A percentile compares a stretch with the other conserved stretches of the same genome.
Evolutionary conservation across 345 rosid species (phyloP).

Genomic region (Cardiospermum halicacabum): DNA sequence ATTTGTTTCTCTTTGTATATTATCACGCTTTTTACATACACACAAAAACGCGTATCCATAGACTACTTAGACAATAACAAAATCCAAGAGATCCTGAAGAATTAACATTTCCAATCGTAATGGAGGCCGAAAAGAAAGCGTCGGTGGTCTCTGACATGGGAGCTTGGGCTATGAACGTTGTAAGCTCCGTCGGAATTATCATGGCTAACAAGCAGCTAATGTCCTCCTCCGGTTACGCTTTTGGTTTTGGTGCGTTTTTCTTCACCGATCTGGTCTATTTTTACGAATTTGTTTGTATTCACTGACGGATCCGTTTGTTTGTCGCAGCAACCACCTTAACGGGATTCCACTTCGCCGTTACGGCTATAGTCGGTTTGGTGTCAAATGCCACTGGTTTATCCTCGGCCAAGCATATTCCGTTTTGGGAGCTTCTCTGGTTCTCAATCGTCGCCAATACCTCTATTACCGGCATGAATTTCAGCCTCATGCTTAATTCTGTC

Average conservation of each 20-base stretch:
- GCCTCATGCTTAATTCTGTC: slow-evolving; percentile 94
- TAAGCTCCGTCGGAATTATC: slow-evolving; percentile 91
- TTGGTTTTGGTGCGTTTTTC: slow-evolving; percentile 61
- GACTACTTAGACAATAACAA: not conserved
- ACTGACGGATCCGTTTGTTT: slow-evolving; percentile 7
- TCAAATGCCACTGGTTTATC: slow-evolving; percentile 90
- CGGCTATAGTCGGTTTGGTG: slow-evolving; percentile 80
- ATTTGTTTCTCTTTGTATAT: too few relatives aligned
- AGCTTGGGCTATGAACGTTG: slow-evolving; percentile 90
- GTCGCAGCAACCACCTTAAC: slow-evolving; percentile 77
- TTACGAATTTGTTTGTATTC: not conserved
- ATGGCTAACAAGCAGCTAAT: slow-evolving; percentile 98
- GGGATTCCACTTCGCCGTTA: slow-evolving; percentile 85
- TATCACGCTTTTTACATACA: not conserved
- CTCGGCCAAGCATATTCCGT: slow-evolving; percentile 64
- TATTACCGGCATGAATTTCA: slow-evolving; percentile 84
- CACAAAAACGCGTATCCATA: not conserved
- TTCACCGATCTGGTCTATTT: slow-evolving; percentile 9
- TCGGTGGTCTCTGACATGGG: slow-evolving; percentile 80
- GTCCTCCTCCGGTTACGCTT: slow-evolving; percentile 72
- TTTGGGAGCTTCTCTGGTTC: slow-evolving; percentile 99
- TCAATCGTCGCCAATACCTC: slow-evolving; percentile 78
- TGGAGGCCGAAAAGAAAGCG: slow-evolving; percentile 61
- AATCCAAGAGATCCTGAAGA: slow-evolving; percentile 5
- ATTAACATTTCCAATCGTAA: not conserved